phyloP scores from a whole-genome alignment of 2,329 filamentous ascomycete genomes.

The Huntiella savannae region DNA sequence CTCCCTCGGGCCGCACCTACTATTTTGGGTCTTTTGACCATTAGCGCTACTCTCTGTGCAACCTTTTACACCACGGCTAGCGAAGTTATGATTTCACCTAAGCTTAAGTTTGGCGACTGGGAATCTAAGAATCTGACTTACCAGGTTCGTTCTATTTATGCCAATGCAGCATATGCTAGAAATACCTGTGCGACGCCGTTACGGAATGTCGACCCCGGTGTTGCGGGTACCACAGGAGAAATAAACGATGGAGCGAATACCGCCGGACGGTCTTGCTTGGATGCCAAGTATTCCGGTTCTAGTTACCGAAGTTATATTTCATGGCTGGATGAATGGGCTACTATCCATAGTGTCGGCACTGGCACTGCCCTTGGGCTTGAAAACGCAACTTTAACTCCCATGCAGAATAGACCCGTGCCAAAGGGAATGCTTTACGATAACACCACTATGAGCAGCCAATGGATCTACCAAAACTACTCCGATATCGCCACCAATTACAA shows the following conservation, averaged over 20 bases:
- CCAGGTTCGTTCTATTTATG: constrained; percentile 40
- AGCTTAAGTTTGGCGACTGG: constrained; percentile 40
- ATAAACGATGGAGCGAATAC: constrained; percentile 26
- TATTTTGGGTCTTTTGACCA: constrained; percentile 41
- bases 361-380: constrained; percentile 18
- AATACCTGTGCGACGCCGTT: constrained; percentile 44
- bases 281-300: constrained; percentile 50
- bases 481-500: constrained; percentile 33
- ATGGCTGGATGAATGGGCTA: constrained; percentile 38
- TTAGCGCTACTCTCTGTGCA: constrained; percentile 44
- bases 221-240: background rate
- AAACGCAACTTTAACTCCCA: constrained; percentile 1
- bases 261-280: constrained; percentile 39
- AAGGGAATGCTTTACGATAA: constrained; percentile 51
- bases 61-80: constrained; percentile 63
- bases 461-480: constrained; percentile 39
- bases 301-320: constrained; percentile 50
- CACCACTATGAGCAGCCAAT: constrained; percentile 48
- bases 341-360: constrained; percentile 25
- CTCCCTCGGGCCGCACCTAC: constrained; percentile 45
- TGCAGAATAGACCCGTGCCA: constrained; percentile 34
- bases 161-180: constrained; percentile 38
- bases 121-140: constrained; percentile 32
- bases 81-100: constrained; percentile 55
- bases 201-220: constrained; percentile 9